Percentiles rank a stretch among this genome's conserved stretches.
phyloP scores from a whole-genome alignment of 345 rosid genomes.

The Aegle marmelos region DNA sequence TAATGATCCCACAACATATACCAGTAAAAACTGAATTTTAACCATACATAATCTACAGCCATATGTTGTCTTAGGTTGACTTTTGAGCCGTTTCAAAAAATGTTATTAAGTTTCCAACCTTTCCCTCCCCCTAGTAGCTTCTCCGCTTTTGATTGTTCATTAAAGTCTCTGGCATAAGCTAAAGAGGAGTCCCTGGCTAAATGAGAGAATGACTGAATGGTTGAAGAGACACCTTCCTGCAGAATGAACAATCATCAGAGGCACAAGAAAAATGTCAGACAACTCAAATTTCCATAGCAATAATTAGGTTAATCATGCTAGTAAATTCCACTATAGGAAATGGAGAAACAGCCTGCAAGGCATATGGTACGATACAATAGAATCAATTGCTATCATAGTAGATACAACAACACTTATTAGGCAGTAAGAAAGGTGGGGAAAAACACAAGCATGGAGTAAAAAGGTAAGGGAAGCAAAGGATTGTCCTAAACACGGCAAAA shows the following conservation, averaged over 20 bases:
- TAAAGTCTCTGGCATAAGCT: constrained; percentile 23
- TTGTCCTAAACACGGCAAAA: too few species aligned
- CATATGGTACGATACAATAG: neutral
- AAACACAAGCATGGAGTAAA: neutral
- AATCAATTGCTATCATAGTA: neutral
- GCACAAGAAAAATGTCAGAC: neutral
- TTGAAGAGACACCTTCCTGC: constrained; percentile 75
- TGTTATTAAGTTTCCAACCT: constrained; percentile 46
- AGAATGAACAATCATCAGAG: constrained; percentile 18
- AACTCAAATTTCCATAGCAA: neutral
- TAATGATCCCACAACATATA: neutral
- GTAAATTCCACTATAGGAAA: constrained; percentile 3
- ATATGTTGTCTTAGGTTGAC: neutral
- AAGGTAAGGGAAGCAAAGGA: neutral
- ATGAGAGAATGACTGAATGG: constrained; percentile 63
- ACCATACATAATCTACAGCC: constrained; percentile 14
- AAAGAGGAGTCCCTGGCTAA: constrained; percentile 43
- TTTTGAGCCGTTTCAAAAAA: neutral
- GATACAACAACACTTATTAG: neutral
- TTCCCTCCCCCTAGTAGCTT: constrained; percentile 80
- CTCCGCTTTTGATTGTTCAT: constrained; percentile 60
- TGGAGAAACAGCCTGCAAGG: neutral
- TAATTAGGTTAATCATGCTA: neutral
- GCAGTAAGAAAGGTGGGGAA: neutral
- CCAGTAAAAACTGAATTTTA: neutral